A percentile compares a stretch with the other conserved stretches of the same genome.
Evolutionary conservation across 139 green algal genomes (phyloP).

Genomic region (Zygnema circumcarinatum): DNA sequence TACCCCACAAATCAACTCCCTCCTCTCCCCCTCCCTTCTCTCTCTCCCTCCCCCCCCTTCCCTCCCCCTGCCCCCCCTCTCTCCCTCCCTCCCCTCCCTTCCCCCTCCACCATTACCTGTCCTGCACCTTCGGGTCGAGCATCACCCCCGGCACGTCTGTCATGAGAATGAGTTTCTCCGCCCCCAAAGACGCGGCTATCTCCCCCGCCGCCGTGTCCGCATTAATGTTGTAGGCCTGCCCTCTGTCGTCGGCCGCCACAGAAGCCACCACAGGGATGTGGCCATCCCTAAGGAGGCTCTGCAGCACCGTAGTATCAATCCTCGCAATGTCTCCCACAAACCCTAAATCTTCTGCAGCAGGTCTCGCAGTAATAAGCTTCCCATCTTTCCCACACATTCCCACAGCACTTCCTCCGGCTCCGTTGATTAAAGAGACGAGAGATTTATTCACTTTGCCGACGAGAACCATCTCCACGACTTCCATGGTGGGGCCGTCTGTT

Average conservation of each 20-base stretch:
- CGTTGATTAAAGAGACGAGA: slow-evolving; percentile 95
- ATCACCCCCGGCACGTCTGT: slow-evolving; percentile 72
- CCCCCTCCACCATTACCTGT: no score
- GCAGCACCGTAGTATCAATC: slow-evolving; percentile 80
- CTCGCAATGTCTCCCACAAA: slow-evolving; percentile 93
- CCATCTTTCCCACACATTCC: slow-evolving; percentile 97
- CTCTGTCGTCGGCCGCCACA: slow-evolving; percentile 81
- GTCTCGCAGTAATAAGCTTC: slow-evolving; percentile 78
- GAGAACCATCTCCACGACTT: slow-evolving; percentile 98
- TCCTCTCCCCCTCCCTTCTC: no score
- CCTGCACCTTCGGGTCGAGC: slow-evolving; percentile 41
- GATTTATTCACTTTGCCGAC: slow-evolving; percentile 96
- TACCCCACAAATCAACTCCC: no score
- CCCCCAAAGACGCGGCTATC: slow-evolving; percentile 88
- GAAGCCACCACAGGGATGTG: slow-evolving; percentile 96
- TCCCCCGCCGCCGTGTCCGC: slow-evolving; percentile 97
- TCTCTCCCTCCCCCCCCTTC: no score
- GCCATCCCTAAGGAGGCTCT: slow-evolving; percentile 74
- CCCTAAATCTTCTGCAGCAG: slow-evolving; percentile 64
- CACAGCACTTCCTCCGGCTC: slow-evolving; percentile 87
- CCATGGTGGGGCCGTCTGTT: slow-evolving; percentile 96
- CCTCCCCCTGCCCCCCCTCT: no score
- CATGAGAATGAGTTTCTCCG: slow-evolving; percentile 99
- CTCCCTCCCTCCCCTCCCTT: no score
- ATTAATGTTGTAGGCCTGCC: slow-evolving; percentile 95